phyloP scores from a whole-genome alignment of 2,329 filamentous ascomycete species.

The Epichloe elymi region DNA sequence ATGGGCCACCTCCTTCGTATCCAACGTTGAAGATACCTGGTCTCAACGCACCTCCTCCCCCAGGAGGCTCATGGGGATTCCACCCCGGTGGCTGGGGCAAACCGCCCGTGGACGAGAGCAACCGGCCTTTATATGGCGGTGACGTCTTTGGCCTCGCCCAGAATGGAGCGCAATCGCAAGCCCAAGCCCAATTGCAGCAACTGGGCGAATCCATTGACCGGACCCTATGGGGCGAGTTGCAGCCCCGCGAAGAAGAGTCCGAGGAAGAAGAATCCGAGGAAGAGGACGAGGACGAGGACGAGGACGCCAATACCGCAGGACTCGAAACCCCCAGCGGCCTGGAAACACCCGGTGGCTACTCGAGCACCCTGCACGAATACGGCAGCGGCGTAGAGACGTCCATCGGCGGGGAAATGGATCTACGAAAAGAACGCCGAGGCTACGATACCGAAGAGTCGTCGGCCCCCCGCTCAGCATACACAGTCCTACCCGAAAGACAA shows the following conservation, averaged over 20 bases:
- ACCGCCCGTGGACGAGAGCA: conserved; percentile 86
- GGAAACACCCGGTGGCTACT: conserved; percentile 70
- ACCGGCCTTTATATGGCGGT: conserved; percentile 80
- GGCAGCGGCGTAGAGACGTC: conserved; percentile 57
- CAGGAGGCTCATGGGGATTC: conserved; percentile 87
- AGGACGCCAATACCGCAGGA: conserved; percentile 50
- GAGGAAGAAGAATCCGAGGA: conserved; percentile 45
- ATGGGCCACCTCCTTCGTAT: conserved; percentile 87
- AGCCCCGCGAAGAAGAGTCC: conserved; percentile 63
- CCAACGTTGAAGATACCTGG: conserved; percentile 91
- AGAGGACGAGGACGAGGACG: conserved; percentile 28
- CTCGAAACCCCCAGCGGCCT: conserved; percentile 60
- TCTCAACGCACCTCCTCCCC: conserved; percentile 87
- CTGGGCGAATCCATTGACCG: conserved; percentile 72
- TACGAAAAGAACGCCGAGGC: conserved; percentile 70
- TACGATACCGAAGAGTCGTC: conserved; percentile 76
- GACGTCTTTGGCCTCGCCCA: conserved; percentile 75
- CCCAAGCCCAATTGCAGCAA: conserved; percentile 24
- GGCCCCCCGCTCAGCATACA: conserved; percentile 68
- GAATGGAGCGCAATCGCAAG: conserved; percentile 24
- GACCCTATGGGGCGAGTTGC: conserved; percentile 82
- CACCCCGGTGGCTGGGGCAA: conserved; percentile 93
- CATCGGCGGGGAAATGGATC: conserved; percentile 75
- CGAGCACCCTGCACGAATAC: conserved; percentile 70
- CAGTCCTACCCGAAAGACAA: conserved; percentile 78